Base-by-base conservation (phyloP, 1,139 yeast species). In the Pichia sp. region DNA sequence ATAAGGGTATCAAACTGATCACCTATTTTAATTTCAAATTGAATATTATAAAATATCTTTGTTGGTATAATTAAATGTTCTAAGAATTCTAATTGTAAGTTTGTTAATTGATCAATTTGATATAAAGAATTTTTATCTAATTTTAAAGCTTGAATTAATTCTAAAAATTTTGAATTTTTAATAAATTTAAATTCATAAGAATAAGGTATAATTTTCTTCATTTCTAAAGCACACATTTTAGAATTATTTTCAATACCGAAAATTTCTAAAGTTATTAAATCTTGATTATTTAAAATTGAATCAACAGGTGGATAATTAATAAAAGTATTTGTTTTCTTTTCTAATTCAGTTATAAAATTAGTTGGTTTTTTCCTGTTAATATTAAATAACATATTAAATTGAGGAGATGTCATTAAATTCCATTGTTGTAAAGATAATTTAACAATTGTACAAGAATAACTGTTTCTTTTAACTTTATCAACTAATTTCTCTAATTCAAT, bases 291-390 rank as follows among this genome's bases (percentile, higher is more conserved):
- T 23, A 44, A 50, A 20, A 51, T 52, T 6, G 70, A 66, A 42
- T 71, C 75, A n/a, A 58, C 56, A 30, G 54, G 54, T 9, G 96
- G 96, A 63, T 86, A 82, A 51, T 75, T 71, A 41, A 87, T 74
- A 50, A 71, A 83, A 4, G 87, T 76, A 50, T 76, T 77, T 45
- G 79, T 74, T 39, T 74, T 74, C 46, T 71, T 71, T 61, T 89
- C 97, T 45, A 86, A 70, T 35, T 78, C 78, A 38, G 69, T 67
- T 43, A 76, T 64, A 37, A 66, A 63, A 40, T 65, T 66, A 43
- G 75, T 63, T 61, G 63, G 65, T 39, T 59, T 59, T 42, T 52
- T 56, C 27, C 59, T 52, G 37, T 58, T 55, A 6, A 47, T 35
- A 46, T 57, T 58, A 39, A 52, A 54, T 20, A 51, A 48, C 31